Conservation (phyloP, 83 land plant species). For the Picea abies region DNA sequence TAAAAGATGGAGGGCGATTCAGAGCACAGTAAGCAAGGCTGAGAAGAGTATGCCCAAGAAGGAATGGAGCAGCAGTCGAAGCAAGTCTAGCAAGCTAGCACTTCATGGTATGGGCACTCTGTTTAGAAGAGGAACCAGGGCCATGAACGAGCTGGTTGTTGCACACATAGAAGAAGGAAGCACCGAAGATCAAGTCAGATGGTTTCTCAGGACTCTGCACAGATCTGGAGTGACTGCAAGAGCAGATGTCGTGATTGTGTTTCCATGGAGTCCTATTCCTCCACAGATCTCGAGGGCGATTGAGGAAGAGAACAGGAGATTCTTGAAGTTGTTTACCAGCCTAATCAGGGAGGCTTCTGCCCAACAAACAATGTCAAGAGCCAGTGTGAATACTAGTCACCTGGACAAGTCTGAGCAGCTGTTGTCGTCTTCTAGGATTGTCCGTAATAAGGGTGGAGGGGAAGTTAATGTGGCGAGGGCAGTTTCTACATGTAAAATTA, state of each 20-base stretch:
- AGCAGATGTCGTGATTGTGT: constrained; percentile 57
- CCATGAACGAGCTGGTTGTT: constrained; percentile 60
- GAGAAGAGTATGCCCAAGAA: constrained; percentile 1
- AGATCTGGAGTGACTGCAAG: constrained; percentile 45
- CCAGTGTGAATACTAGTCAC: constrained; percentile 4
- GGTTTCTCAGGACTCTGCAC: constrained; percentile 52
- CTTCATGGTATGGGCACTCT: constrained; percentile 67
- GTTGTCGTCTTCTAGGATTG: not conserved
- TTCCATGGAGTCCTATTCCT: constrained; percentile 30
- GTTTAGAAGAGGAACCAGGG: constrained; percentile 51
- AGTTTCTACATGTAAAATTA: constrained; percentile 12
- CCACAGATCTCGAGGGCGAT: constrained; percentile 22
- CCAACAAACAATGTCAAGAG: constrained; percentile 9
- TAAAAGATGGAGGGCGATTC: constrained; percentile 12
- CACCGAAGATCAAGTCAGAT: constrained; percentile 28
- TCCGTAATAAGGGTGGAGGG: constrained; percentile 16
- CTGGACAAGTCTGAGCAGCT: not conserved
- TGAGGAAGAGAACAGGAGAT: constrained; percentile 42
- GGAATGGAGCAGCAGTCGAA: not conserved
- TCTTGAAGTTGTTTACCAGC: constrained; percentile 24
- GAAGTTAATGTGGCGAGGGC: constrained; percentile 7
- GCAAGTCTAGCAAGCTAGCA: constrained; percentile 25
- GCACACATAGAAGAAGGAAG: constrained; percentile 45
- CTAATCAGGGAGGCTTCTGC: constrained; percentile 9
- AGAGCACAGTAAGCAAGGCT: not conserved